Conservation (phyloP, 148 eudicot species). For the Chenopodium berlandieri region DNA sequence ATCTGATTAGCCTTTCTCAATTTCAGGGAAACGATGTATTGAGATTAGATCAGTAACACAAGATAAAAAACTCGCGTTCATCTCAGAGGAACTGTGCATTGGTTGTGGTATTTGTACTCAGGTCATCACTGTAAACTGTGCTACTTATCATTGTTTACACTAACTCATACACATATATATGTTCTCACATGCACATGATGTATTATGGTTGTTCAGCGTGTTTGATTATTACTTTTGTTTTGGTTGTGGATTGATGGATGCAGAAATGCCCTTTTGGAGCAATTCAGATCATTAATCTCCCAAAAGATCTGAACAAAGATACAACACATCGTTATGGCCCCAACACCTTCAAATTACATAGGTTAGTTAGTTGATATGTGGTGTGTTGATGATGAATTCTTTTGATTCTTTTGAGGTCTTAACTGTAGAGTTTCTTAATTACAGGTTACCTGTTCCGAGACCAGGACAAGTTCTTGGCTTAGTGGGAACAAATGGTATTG, state of each 20-base stretch:
- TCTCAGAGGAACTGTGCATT: constrained; percentile 93
- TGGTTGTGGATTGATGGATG: constrained; percentile 21
- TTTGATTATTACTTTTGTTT: background rate
- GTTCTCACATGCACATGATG: background rate
- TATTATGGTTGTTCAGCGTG: no score
- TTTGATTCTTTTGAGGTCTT: background rate
- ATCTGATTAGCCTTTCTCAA: background rate
- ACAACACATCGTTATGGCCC: constrained; percentile 99
- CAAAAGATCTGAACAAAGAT: constrained; percentile 90
- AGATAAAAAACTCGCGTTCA: constrained; percentile 61
- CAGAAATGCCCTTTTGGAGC: constrained; percentile 99
- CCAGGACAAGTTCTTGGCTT: constrained; percentile 99
- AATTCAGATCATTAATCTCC: constrained; percentile 88
- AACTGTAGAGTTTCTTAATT: constrained; percentile 8
- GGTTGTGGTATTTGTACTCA: constrained; percentile 98
- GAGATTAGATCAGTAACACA: constrained; percentile 64
- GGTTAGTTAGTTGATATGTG: constrained; percentile 39
- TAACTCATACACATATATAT: background rate
- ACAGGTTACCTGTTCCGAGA: constrained; percentile 92
- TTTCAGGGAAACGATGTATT: constrained; percentile 87
- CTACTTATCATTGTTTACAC: background rate
- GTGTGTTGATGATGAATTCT: background rate
- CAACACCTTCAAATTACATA: constrained; percentile 89
- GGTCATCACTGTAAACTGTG: constrained; percentile 33
- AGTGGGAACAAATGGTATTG: constrained; percentile 99